These are phyloP conservation scores for Phytopythium cucurbitacearum DNA, from an alignment of 352 stramenopile species.

Conservation along the genomic window DNA sequence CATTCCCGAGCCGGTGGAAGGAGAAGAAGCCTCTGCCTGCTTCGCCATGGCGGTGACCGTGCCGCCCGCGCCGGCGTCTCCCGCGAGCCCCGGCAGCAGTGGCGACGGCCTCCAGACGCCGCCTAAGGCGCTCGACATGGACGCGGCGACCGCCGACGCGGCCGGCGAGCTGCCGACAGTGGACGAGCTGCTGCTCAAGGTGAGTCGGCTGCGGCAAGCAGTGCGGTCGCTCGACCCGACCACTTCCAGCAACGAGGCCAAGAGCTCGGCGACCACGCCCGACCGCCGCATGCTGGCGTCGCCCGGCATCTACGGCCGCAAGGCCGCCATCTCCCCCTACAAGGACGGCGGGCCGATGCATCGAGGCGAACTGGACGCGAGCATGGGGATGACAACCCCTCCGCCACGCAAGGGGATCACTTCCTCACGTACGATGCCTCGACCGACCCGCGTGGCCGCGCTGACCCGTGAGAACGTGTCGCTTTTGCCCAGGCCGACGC, in stretches of 20 bases:
- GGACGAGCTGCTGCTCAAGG: constrained; percentile 47
- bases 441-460: constrained; percentile 49
- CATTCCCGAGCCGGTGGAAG: too few species aligned
- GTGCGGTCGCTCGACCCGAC: constrained; percentile 33
- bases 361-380: constrained; percentile 12
- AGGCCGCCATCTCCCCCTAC: constrained; percentile 26
- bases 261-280: constrained; percentile 14
- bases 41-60: neutral
- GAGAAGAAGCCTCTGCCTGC: too few species aligned
- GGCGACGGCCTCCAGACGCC: neutral
- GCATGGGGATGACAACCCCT: constrained; percentile 27
- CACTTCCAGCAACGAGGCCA: constrained; percentile 24
- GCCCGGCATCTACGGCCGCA: constrained; percentile 21
- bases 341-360: constrained; percentile 18
- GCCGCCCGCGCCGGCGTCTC: neutral
- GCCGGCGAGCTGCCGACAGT: constrained; percentile 37
- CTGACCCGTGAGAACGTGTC: constrained; percentile 82
- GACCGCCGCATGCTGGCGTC: constrained; percentile 17
- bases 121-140: constrained; percentile 21
- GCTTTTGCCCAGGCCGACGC: constrained; percentile 44
- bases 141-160: constrained; percentile 16
- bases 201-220: constrained; percentile 34
- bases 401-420: constrained; percentile 12
- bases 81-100: neutral
- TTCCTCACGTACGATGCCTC: constrained; percentile 22